Conservation (phyloP, 176 grass and related monocot genomes). For the Miscanthus lutarioriparius region DNA sequence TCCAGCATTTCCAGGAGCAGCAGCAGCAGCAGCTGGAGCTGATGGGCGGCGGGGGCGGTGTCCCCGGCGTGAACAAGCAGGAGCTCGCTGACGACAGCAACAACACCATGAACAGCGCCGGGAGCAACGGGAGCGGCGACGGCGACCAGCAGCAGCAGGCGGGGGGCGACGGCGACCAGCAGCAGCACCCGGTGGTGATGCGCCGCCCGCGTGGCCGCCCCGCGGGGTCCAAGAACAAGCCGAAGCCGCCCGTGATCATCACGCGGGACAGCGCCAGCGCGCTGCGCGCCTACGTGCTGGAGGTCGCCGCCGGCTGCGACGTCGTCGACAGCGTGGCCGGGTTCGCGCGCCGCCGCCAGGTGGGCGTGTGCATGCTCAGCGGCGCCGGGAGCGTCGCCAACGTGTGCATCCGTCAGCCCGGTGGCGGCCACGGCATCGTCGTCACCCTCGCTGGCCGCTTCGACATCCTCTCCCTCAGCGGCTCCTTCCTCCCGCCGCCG, state of each 20-base stretch:
- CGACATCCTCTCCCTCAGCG: slow-evolving; percentile 90
- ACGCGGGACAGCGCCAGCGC: slow-evolving; percentile 90
- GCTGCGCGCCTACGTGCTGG: slow-evolving; percentile 81
- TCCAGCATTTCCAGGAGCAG: slow-evolving; percentile 55
- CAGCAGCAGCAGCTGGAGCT: slow-evolving; percentile 12
- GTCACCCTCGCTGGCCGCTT: slow-evolving; percentile 67
- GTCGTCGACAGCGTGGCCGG: slow-evolving; percentile 67
- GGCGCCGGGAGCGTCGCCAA: slow-evolving; percentile 70
- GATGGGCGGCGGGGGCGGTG: not conserved
- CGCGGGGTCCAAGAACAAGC: slow-evolving; percentile 95
- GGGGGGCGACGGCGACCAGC: slow-evolving; percentile 21
- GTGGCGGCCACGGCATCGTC: slow-evolving; percentile 14
- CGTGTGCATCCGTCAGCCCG: slow-evolving; percentile 66
- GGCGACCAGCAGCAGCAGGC: slow-evolving; percentile 17
- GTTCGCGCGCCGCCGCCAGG: slow-evolving; percentile 78
- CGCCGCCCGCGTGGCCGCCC: slow-evolving; percentile 78
- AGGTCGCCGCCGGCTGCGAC: slow-evolving; percentile 89
- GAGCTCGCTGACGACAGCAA: slow-evolving; percentile 63
- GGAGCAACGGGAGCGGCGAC: slow-evolving; percentile 44
- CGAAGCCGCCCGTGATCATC: slow-evolving; percentile 95
- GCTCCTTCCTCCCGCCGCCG: slow-evolving; percentile 82
- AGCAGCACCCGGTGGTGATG: slow-evolving; percentile 25
- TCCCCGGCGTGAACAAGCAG: slow-evolving; percentile 30
- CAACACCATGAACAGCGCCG: slow-evolving; percentile 46
- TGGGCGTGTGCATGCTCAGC: slow-evolving; percentile 86